Conservation (phyloP, 192 early-diverging fungal genomes). For the Backusella tuberculispora region DNA sequence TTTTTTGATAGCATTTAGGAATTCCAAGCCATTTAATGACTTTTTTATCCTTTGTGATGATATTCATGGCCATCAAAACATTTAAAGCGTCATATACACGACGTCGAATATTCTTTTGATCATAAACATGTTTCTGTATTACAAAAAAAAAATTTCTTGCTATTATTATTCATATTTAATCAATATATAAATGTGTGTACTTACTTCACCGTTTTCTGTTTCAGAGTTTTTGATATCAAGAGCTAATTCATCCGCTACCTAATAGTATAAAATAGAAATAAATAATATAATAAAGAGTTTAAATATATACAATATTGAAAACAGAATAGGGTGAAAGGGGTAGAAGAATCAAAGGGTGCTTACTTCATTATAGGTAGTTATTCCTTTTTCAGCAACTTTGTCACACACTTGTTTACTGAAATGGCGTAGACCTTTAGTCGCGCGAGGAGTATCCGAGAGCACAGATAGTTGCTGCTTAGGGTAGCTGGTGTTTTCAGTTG, state of each 20-base stretch:
- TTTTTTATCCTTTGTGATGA: slow-evolving; percentile 67
- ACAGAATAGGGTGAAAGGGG: not conserved
- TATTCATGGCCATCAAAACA: slow-evolving; percentile 64
- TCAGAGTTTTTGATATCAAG: slow-evolving; percentile 22
- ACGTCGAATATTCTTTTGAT: slow-evolving; percentile 68
- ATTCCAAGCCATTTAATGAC: slow-evolving; percentile 70
- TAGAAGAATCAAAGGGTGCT: slow-evolving; percentile 23
- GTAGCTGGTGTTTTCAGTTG: not conserved
- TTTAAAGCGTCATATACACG: slow-evolving; percentile 78
- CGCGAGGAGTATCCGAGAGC: slow-evolving; percentile 2
- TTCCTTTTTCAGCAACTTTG: slow-evolving; percentile 58
- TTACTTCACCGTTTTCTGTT: slow-evolving; percentile 14
- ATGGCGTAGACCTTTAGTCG: slow-evolving; percentile 61
- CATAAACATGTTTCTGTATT: slow-evolving; percentile 36
- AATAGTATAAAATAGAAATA: slow-evolving; percentile 10
- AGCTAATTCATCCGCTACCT: slow-evolving; percentile 60
- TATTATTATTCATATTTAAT: not conserved
- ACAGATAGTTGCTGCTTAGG: not conserved
- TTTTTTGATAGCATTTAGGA: slow-evolving; percentile 35
- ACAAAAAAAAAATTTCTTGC: not conserved
- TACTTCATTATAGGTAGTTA: slow-evolving; percentile 65
- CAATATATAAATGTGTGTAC: not conserved
- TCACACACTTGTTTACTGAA: slow-evolving; percentile 67
- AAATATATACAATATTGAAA: not conserved
- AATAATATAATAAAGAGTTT: slow-evolving; percentile 23